These are phyloP conservation scores for Aureobasidium mangrovei DNA, from an alignment of 2,329 filamentous ascomycete genomes.

Conservation along the genomic window DNA sequence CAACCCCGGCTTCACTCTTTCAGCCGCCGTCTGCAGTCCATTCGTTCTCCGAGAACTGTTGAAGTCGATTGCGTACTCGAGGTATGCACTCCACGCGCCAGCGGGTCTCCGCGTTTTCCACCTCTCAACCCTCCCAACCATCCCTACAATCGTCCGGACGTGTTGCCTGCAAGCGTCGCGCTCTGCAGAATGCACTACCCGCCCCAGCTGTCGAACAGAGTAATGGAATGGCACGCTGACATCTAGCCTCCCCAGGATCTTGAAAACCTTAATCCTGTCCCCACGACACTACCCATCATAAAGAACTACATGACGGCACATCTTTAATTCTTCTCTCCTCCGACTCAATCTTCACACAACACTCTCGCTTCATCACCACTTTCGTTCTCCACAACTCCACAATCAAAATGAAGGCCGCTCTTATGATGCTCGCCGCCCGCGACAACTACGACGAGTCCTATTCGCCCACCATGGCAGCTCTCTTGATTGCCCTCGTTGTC, in stretches of 20 bases:
- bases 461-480: constrained; percentile 57
- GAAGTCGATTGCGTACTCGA: constrained; percentile 2
- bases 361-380: constrained; percentile 6
- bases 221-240: constrained; percentile 4
- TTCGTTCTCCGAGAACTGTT: constrained; percentile 25
- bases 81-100: constrained; percentile 5
- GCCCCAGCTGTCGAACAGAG: background rate
- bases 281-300: constrained; percentile 1
- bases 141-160: constrained; percentile 7
- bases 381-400: background rate
- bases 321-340: constrained; percentile 2
- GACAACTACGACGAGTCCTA: constrained; percentile 41
- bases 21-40: constrained; percentile 45
- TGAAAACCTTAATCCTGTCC: constrained; percentile 6
- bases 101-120: constrained; percentile 8
- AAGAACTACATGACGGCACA: background rate
- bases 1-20: constrained; percentile 56
- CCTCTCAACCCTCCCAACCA: constrained; percentile 3
- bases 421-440: constrained; percentile 43
- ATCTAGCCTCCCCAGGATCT: background rate
- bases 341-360: background rate
- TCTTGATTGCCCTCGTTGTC: constrained; percentile 70
- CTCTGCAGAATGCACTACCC: constrained; percentile 13
- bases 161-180: constrained; percentile 7
- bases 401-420: constrained; percentile 30